These are phyloP conservation scores for Volvox africanus DNA, from an alignment of 139 green algal species.

Conservation along the genomic window DNA sequence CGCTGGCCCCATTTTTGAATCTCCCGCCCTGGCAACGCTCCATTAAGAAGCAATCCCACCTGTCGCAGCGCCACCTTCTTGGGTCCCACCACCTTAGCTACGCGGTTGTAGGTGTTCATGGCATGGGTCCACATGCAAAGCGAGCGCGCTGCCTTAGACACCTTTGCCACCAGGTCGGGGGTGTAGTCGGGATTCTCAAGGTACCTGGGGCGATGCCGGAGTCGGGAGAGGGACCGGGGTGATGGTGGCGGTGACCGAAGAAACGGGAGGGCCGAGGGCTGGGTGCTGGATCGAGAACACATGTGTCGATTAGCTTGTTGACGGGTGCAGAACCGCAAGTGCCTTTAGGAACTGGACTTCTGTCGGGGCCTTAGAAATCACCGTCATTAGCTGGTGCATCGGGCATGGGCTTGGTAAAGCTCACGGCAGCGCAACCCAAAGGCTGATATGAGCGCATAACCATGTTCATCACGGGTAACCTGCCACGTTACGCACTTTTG, in stretches of 20 bases:
- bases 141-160: constrained; percentile 80
- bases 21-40: background rate
- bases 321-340: too few relatives aligned
- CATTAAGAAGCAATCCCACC: background rate
- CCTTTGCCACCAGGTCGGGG: constrained; percentile 80
- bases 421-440: too few relatives aligned
- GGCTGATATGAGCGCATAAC: background rate
- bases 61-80: constrained; percentile 76
- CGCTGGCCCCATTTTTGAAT: too few relatives aligned
- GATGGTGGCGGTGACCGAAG: too few relatives aligned
- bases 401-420: too few relatives aligned
- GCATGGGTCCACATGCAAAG: constrained; percentile 90
- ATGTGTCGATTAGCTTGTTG: too few relatives aligned
- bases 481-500: constrained; percentile 46
- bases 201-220: constrained; percentile 57
- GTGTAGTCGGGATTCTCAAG: constrained; percentile 75
- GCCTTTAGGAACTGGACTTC: too few relatives aligned
- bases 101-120: constrained; percentile 87
- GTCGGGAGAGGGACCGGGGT: too few relatives aligned
- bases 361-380: too few relatives aligned
- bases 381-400: too few relatives aligned
- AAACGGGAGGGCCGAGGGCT: too few relatives aligned
- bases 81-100: constrained; percentile 81
- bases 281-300: too few relatives aligned
- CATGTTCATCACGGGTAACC: background rate